Base-by-base conservation (phyloP, 164 flowering plant genomes). In the Kalanchoe fedtschenkoi region DNA sequence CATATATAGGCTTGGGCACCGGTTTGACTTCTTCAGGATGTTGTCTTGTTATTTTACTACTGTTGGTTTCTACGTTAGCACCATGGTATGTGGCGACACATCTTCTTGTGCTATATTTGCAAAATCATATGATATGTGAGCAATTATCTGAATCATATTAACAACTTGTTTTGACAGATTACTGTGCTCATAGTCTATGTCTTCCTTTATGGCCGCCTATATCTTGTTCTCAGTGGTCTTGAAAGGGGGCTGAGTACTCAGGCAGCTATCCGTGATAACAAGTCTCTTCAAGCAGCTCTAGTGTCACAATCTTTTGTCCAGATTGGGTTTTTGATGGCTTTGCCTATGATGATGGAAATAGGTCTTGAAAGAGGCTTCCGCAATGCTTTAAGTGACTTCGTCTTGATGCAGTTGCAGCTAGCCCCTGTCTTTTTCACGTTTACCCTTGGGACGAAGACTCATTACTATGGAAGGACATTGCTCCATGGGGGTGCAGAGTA, bases 11-110 rank as follows among this genome's bases (percentile, higher is more conserved):
- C 86, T 83, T 51, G 89, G 89, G 0, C 89, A 81, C 42, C 80
- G 86, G 24, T 83, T 83, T 68, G 89, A 83, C 65, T 83, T 83
- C 65, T 83, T 81, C 74, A 78, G 89, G 35, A 83, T 81, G 89
- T 15, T 83, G 66, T 83, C 89, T 0, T 81, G 82, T 44, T 81
- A 77, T 68, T 79, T 71, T 70, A 83, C 88, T 19, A 83, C 88
- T 8, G 60, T 79, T 30, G 88, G 88, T 22, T 83, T 83, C 79
- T 83, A 83, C 46, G 71, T 81, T 68, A 81, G 83, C 61, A 81
- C 85, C 16, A 16, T 81, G 81, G 85, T 83, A 78, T 14, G 75
- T 39, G 15, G 32, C 29, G n/a, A 62, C 29, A 1, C 28, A 3
- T 34, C 11, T 22, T 34, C 33, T 55, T 57, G 34, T 56, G 8